These are phyloP conservation scores for Fomitopsis pinicola DNA, from an alignment of 1,284 basidiomycete genomes.

Conservation along the genomic window DNA sequence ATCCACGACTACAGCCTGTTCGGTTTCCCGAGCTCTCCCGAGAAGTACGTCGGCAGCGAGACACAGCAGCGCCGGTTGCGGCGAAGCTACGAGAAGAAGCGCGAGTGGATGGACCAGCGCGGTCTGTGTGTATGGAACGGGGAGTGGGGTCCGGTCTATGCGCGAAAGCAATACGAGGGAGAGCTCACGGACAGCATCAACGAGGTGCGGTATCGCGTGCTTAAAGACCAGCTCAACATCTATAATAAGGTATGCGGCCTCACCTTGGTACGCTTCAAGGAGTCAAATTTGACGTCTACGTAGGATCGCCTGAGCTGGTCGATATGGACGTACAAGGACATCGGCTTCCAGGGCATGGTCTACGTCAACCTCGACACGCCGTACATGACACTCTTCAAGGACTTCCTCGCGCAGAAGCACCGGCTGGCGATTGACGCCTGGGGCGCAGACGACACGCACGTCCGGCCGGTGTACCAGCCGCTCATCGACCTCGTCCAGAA, in stretches of 20 bases:
- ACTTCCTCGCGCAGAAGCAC: slow-evolving; percentile 55
- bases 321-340: slow-evolving; percentile 59
- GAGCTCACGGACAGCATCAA: slow-evolving; percentile 61
- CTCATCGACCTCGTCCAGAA: slow-evolving; percentile 50
- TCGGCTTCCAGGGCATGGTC: slow-evolving; percentile 54
- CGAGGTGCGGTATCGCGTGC: slow-evolving; percentile 50
- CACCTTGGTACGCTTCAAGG: background rate
- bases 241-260: slow-evolving; percentile 33
- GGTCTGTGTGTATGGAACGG: slow-evolving; percentile 75
- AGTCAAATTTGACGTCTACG: background rate
- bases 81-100: slow-evolving; percentile 61
- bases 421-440: slow-evolving; percentile 62
- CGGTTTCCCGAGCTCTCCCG: slow-evolving; percentile 67
- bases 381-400: slow-evolving; percentile 43
- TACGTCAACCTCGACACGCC: slow-evolving; percentile 43
- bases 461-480: slow-evolving; percentile 56
- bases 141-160: slow-evolving; percentile 72
- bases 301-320: slow-evolving; percentile 44
- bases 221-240: slow-evolving; percentile 45
- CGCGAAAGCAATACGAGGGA: slow-evolving; percentile 53
- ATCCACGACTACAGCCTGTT: slow-evolving; percentile 74
- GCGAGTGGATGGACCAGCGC: slow-evolving; percentile 61
- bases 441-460: slow-evolving; percentile 55
- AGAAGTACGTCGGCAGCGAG: slow-evolving; percentile 48
- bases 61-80: slow-evolving; percentile 49